Percentiles rank a stretch among this genome's conserved stretches.
Conservation (phyloP, 2,329 filamentous ascomycete species). For the Erysiphe pulchra region DNA sequence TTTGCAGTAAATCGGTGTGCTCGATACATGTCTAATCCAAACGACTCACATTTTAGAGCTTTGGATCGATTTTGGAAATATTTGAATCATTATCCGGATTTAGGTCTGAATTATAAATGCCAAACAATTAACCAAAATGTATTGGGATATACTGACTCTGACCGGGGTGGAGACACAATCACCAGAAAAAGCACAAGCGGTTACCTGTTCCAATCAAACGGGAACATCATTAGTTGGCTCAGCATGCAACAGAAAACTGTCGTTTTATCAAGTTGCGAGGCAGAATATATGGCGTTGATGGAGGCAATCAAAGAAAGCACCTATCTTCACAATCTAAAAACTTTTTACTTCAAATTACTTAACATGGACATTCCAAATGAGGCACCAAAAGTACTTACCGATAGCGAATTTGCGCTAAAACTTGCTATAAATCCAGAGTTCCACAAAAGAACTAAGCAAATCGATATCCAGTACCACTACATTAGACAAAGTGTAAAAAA, state of each 20-base stretch:
- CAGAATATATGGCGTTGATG: background rate
- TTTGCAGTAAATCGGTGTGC: background rate
- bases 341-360: background rate
- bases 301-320: background rate
- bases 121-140: background rate
- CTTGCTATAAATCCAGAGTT: background rate
- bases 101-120: background rate
- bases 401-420: background rate
- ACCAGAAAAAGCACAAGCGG: background rate
- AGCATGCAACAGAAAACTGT: background rate
- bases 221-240: background rate
- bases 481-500: background rate
- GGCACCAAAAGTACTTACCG: background rate
- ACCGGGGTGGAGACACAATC: background rate
- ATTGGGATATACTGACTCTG: background rate
- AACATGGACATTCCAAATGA: background rate
- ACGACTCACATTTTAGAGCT: background rate
- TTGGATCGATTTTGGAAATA: background rate
- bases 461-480: background rate
- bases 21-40: background rate
- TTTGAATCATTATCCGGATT: background rate
- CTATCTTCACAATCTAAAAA: background rate
- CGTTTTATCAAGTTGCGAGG: background rate
- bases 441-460: background rate
- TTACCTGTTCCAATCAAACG: background rate